Base-by-base conservation (phyloP, 768 basidiomycete genomes). In the Xerocomellus chrysenteron region DNA sequence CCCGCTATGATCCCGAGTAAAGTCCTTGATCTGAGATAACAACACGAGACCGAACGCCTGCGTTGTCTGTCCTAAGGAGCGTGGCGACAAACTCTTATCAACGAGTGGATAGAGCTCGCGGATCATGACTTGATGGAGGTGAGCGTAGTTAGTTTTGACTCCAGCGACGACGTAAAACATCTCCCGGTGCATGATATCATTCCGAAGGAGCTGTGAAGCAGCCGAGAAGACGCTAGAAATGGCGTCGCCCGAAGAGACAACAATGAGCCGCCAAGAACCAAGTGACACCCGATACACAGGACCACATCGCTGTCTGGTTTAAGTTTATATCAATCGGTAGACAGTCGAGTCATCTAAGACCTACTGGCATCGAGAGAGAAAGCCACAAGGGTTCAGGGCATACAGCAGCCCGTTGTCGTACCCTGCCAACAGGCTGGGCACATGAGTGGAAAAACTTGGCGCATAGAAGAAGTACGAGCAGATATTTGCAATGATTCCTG, bases 281-380 rank as follows among this genome's bases (percentile, higher is more conserved):
- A 70, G 59, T 1, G 55, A 58, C 7, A 68, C 42, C 9, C 55
- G 50, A 37, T 59, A 68, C 5, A 55, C 42, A 3, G 60, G 46
- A 5, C 67, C 65, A 4, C 35, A 63, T 36, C 17, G 43, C 6
- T 60, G n/a, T 30, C 68, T 68, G 5, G 17, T n/a, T 14, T 5
- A 33, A 32, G 16, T n/a, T 43, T 19, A 11, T 17, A 49, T 67
- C 52, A 58, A 37, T 9, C 4, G 13, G 16, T 10, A 26, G n/a
- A 43, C 11, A 10, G 0, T 17, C 2, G 1, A 33, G 35, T n/a
- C 5, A 33, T 19, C 14, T 17, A n/a, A 21, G 4, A 69, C 67
- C 0, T 53, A 68, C 67, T 56, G 68, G 63, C 67, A 68, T 50
- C 28, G 32, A 4, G 48, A 52, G 12, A 68, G 55, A 47, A 67